Evolutionary conservation across 169 alveolate genomes (phyloP), one percentile per base, ranked within the genome.

Genomic region (Miamiensis avidus): DNA sequence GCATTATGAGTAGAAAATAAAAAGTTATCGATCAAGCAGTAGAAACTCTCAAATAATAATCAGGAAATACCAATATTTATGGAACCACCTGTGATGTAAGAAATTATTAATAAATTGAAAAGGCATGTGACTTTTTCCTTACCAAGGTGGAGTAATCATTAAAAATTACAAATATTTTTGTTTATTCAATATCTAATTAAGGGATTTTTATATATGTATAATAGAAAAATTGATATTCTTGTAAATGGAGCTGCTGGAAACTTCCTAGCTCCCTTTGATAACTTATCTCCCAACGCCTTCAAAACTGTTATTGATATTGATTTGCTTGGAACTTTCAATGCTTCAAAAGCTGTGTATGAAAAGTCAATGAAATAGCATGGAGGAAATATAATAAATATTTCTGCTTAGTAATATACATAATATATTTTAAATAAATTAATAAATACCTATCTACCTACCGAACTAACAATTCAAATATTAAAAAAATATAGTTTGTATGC

Each of bases 181-280:
- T n/a, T n/a, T n/a, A n/a, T n/a, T n/a, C n/a, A n/a, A n/a, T n/a
- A n/a, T n/a, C n/a, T 25, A 93, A 95, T 29, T 32, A 79, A 77
- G 93, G 88, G 33, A 93, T 84, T 89, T 82, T 94, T 0, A n/a
- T n/a, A n/a, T n/a, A n/a, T n/a, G n/a, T n/a, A n/a, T n/a, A n/a
- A 82, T 74, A 95, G 97, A 29, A 82, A 88, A 85, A 88, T 96
- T 65, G 98, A 96, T 88, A 89, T 96, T 26, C 91, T 96, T 29
- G 95, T 96, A 29, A 96, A 96, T 84, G 96, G 97, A 34, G 98
- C 98, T 72, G 98, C 97, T 34, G 98, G 97, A 65, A 95, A 95
- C 79, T 95, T 94, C 89, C 82, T 94, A 49, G 92, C 91, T 11
- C 92, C 96, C 26, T 93, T 94, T 34, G 96, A 85, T 49, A 79